These are phyloP conservation scores for Vigna nakashimae DNA, from an alignment of 306 rosid genomes.

Conservation along the genomic window DNA sequence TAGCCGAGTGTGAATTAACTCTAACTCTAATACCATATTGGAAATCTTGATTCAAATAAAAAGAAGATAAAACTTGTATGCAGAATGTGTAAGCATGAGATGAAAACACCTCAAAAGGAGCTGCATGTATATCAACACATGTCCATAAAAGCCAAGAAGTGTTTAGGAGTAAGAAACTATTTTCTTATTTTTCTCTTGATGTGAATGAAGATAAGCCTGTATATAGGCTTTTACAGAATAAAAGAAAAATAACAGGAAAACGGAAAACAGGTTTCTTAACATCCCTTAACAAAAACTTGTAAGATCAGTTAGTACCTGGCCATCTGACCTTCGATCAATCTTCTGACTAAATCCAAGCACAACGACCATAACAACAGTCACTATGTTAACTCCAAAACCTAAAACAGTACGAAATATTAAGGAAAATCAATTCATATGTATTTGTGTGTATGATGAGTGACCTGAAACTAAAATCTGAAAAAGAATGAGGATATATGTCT, in stretches of 20 bases:
- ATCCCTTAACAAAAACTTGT: background rate
- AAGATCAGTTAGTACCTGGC: slow-evolving; percentile 34
- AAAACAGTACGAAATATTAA: slow-evolving; percentile 65
- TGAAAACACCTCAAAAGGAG: too few relatives aligned
- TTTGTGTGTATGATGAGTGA: background rate
- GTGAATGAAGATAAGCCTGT: too few relatives aligned
- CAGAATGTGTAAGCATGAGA: background rate
- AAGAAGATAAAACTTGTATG: too few relatives aligned
- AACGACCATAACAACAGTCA: slow-evolving; percentile 59
- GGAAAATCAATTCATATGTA: slow-evolving; percentile 52
- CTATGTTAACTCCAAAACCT: slow-evolving; percentile 74
- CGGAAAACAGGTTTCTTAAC: background rate
- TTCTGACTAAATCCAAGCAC: slow-evolving; percentile 55
- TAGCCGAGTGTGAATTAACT: too few relatives aligned
- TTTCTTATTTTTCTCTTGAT: too few relatives aligned
- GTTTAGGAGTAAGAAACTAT: too few relatives aligned
- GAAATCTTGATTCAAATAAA: too few relatives aligned
- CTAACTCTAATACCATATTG: too few relatives aligned
- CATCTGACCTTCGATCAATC: slow-evolving; percentile 55
- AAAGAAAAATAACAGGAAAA: too few relatives aligned
- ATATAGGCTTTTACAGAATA: too few relatives aligned
- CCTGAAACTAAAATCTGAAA: slow-evolving; percentile 21
- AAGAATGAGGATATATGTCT: slow-evolving; percentile 78
- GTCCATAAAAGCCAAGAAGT: too few relatives aligned
- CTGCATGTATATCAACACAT: too few relatives aligned